These are phyloP conservation scores for Fremontodendron californicum DNA, from an alignment of 345 rosid species.

Conservation along the genomic window DNA sequence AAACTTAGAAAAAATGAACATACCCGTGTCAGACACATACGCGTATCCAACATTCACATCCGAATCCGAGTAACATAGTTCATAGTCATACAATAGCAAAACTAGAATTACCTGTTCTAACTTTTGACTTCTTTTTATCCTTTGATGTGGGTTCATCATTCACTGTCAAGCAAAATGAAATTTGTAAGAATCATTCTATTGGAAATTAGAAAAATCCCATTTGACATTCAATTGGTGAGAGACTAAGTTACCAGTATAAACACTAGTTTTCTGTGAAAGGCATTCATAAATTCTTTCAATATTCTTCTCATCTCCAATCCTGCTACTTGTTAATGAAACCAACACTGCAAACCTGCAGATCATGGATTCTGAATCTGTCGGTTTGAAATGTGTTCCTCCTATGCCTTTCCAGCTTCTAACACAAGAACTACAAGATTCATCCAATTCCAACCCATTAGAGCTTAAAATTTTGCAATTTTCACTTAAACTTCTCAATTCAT, in stretches of 20 bases:
- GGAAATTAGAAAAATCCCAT: neutral
- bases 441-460: conserved; percentile 18
- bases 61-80: too few relatives aligned
- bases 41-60: too few relatives aligned
- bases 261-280: conserved; percentile 21
- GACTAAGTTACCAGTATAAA: conserved; percentile 2
- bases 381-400: neutral
- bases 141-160: conserved; percentile 8
- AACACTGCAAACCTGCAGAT: conserved; percentile 43
- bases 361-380: neutral
- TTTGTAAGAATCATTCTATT: neutral
- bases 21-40: too few relatives aligned
- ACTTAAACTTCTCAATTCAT: conserved; percentile 16
- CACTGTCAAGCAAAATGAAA: conserved; percentile 11
- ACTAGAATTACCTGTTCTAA: conserved; percentile 16
- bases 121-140: conserved; percentile 13
- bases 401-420: conserved; percentile 34
- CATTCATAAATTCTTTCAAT: conserved; percentile 26
- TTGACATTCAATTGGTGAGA: neutral
- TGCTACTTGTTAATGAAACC: conserved; percentile 33
- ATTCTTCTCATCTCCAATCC: conserved; percentile 28
- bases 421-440: conserved; percentile 27
- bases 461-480: conserved; percentile 23
- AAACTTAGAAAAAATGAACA: too few relatives aligned
- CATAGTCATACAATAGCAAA: neutral